Evolutionary conservation across 106 monocot species (phyloP), one percentile per base, ranked within the genome.

Genomic region (Triglochin maritima): DNA sequence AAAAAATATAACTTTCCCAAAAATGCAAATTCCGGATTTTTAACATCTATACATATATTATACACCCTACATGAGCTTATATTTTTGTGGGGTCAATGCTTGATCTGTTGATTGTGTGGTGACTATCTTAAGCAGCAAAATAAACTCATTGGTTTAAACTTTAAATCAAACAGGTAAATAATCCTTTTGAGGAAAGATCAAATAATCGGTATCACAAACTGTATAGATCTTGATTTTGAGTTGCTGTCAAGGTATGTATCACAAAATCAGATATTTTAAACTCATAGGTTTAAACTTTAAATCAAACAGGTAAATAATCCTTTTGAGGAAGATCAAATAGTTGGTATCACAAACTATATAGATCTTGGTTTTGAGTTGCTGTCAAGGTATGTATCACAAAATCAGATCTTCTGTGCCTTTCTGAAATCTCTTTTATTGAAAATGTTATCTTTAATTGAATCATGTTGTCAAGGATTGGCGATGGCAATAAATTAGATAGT

Each of bases 201-300:
- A 69, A 45, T 76, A 47, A 68, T 76, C 68, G 96, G 96, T 60
- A 96, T 91, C 46, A 96, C 90, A 17, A 96, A 96, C 70, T 96
- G 90, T 56, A 84, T 91, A 57, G 96, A 96, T 69, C 85, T 96
- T 84, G 96, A 88, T 7, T 82, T 96, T 76, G 90, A 96, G 78
- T 64, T 96, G 68, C 65, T 49, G 11, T 78, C 85, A 66, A 96
- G 82, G 96, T 96, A 83, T 13, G 8, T 46, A 52, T 52, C 14
- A 49, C 7, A 2, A 49, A 12, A 16, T 52, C 4, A 66, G 5
- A 43, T 66, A 43, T 41, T 4, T 12, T 29, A 29, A 29, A 52
- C 11, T 11, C 52, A 52, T 52, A 1, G 0, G 52, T 6, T 52
- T 52, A 52, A 52, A 8, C 11, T 52, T 52, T 52, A 52, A 52